These are phyloP conservation scores for Microdochium trichocladiopsis DNA, from an alignment of 2,329 filamentous ascomycete genomes.

Conservation along the genomic window DNA sequence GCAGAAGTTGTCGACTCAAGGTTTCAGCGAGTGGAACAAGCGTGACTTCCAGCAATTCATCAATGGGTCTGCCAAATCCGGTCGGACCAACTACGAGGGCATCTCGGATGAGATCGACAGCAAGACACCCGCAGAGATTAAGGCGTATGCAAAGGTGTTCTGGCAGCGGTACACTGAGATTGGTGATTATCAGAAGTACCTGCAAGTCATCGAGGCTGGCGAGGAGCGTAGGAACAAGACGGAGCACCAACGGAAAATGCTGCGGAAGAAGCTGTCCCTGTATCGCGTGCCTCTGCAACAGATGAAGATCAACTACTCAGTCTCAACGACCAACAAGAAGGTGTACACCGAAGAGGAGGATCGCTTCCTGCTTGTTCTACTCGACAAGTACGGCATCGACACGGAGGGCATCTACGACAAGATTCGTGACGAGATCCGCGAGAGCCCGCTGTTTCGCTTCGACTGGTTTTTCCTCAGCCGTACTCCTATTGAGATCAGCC, in stretches of 20 bases:
- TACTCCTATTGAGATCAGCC: conserved; percentile 85
- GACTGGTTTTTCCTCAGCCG: conserved; percentile 99
- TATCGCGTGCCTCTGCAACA: conserved; percentile 97
- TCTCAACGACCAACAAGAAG: conserved; percentile 99
- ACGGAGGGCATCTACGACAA: conserved; percentile 84
- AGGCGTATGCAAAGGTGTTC: conserved; percentile 88
- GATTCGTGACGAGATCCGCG: conserved; percentile 95
- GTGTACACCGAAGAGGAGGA: conserved; percentile 99
- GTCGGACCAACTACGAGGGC: conserved; percentile 74
- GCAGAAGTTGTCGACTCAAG: conserved; percentile 69
- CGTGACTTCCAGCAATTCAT: conserved; percentile 98
- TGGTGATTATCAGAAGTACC: conserved; percentile 78
- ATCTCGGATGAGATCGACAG: conserved; percentile 89
- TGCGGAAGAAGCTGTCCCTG: conserved; percentile 91
- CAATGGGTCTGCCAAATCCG: conserved; percentile 90
- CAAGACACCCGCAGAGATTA: conserved; percentile 80
- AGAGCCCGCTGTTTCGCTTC: conserved; percentile 91
- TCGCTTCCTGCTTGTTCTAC: conserved; percentile 85
- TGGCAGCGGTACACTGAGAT: conserved; percentile 95
- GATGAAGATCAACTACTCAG: conserved; percentile 97
- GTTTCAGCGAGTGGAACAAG: conserved; percentile 92
- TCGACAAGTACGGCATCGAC: conserved; percentile 89
- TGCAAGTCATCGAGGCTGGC: conserved; percentile 84
- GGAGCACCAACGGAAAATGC: conserved; percentile 85
- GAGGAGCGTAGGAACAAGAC: conserved; percentile 86